Evolutionary conservation across 345 rosid genomes (phyloP).

Genomic region (Eucalyptus sp.): DNA sequence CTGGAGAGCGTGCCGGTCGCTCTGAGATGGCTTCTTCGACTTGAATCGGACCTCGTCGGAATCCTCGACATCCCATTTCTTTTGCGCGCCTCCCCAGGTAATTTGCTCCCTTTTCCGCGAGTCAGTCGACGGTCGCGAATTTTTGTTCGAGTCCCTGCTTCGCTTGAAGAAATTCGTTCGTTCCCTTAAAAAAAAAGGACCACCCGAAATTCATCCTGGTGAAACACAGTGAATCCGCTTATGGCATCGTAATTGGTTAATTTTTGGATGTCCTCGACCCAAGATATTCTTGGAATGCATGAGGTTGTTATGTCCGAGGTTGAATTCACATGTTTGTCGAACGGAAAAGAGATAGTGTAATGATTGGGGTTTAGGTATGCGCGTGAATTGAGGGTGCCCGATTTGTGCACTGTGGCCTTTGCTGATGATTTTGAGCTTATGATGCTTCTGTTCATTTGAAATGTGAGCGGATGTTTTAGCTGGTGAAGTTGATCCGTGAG

Average conservation of each 20-base stretch:
- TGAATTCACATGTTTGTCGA: background rate
- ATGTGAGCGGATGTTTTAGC: background rate
- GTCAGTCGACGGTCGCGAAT: background rate
- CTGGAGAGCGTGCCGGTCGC: background rate
- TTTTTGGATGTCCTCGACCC: background rate
- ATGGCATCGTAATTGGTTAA: background rate
- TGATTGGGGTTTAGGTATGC: background rate
- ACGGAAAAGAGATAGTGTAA: background rate
- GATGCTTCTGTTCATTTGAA: background rate
- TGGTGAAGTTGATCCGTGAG: background rate
- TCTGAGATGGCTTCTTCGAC: background rate
- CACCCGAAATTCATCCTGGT: background rate
- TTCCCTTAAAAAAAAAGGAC: background rate
- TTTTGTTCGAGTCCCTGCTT: background rate
- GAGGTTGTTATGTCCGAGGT: background rate
- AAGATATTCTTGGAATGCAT: background rate
- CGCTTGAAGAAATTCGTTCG: background rate
- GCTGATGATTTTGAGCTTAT: background rate
- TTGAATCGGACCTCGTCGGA: background rate
- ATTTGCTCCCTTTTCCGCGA: background rate
- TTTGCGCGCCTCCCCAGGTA: background rate
- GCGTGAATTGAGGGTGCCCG: background rate
- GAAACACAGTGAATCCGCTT: background rate
- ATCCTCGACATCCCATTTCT: background rate
- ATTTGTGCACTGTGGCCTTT: background rate